Evolutionary conservation across 192 early-diverging fungal genomes (phyloP), one percentile per base, ranked within the genome.

Genomic region (Linnemannia schmuckeri): DNA sequence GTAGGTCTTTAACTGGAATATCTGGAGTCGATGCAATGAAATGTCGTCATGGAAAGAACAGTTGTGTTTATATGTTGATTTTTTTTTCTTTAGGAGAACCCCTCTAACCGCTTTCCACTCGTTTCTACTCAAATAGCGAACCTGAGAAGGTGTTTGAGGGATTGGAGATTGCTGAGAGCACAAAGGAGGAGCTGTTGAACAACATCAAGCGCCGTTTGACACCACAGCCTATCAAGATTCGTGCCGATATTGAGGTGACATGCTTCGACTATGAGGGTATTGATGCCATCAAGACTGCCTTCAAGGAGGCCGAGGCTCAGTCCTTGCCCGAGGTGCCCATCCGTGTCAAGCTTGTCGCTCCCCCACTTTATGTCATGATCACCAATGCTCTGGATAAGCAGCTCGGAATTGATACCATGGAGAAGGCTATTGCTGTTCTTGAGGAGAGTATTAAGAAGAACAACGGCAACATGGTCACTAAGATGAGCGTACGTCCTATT

Each of bases 201-300:
- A 95, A 95, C 88, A 98, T 99, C 77, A 93, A 93, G 70, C 96
- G 97, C 70, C 93, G 96, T n/a, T 89, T 99, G 90, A 98, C 97
- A 52, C 98, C 98, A 57, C 97, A 98, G 88, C 95, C 96, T 49
- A 94, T 97, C 87, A 99, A 99, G 90, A 96, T 99, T 71, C 96
- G 97, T 83, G 96, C 97, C 52, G 97, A 99, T 90, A 92, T 99
- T 75, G 97, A 98, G 87, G 93, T 98, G 42, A 96, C 94, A 75
- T 99, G 98, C 92, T 96, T 95, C 82, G 96, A 95, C 75, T 97
- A 97, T 82, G 95, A 98, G 89, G 98, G 98, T 79, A 96, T 99
- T 55, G 96, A 98, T 88, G 98, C 97, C 61, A 97, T 99, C 85
- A 97, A 97, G 83, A 91, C 90, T 55, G 97, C 98, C 15, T 90